Base-by-base conservation (phyloP, 306 rosid species). In the Sicyos edulis region DNA sequence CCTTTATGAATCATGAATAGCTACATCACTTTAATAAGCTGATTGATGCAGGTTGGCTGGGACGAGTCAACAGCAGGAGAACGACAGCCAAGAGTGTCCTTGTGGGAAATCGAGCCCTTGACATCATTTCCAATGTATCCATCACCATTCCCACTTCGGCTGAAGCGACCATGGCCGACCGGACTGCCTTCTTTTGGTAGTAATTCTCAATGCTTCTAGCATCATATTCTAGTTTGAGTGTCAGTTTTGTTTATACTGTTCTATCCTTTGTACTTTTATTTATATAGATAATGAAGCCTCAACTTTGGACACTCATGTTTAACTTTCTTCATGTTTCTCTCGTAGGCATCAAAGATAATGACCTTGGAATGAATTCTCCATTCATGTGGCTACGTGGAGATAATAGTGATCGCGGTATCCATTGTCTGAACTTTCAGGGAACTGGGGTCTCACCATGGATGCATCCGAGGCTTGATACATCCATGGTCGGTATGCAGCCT, bases 21-120 rank as follows among this genome's bases (percentile, higher is more conserved):
- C 70, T 53, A 54, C 4, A 65, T 75, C 14, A 64, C 37, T 15
- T 20, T 59, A 57, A 66, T 68, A 67, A 70, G 34, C 65, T 74
- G 80, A 67, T 49, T 0, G 76, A 69, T 83, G 83, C 86, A 95
- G 99, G 99, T 95, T 75, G 99, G 99, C 53, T 95, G 99, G 99
- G 99, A 95, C 45, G 99, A 95, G 78, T 95, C 99, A 26, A 91
- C 97, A 3, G 99, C 99, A n/a, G 99, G 97, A 58, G 99, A 95
- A 67, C 87, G 92, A 78, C 99, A 95, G 81, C 97, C 99, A 55
- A 86, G 99, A 82, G 99, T 95, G 22, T 89, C 99, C 42, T 70
- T 95, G 32, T 95, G 99, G 99, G 99, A 95, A 81, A 89, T 91
- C 78, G 99, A 95, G 78, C 99, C 99, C 6, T 79, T 95, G 72